Base-by-base conservation (phyloP, 2,329 filamentous ascomycete species). In the Colletotrichum godetiae region DNA sequence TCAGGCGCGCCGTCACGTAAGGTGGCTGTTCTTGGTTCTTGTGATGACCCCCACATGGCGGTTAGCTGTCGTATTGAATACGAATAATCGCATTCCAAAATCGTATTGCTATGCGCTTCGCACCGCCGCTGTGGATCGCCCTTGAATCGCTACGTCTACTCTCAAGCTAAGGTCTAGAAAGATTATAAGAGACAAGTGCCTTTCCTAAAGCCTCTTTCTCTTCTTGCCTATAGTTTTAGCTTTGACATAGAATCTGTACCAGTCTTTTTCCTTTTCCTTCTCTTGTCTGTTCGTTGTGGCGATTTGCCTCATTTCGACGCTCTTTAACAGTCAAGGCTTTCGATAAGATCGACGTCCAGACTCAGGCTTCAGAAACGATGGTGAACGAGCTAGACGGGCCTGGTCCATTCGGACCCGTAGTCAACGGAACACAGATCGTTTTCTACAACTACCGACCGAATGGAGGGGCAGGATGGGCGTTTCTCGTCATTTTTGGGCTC, bases 371-470 rank as follows among this genome's bases (percentile, higher is more conserved):
- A 5, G n/a, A 15, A 19, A 42, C 12, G 8, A 72, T 72, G 64
- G 49, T 72, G n/a, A 72, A 72, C 52, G 68, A 59, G 33, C 33
- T 59, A 0, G n/a, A 68, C 19, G 57, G 64, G 4, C 27, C 31
- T 7, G 64, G 64, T 2, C 69, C 65, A 5, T 74, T 73, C n/a
- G 73, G 73, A 0, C 73, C 73, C 0, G 63, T 74, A 4, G 73
- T 74, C 0, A 74, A 74, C 3, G 69, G 69, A 1, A 73, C 69
- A 0, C 69, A 74, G 7, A 73, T 69, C 1, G 61, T 74, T 0
- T 75, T 75, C 19, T 74, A 73, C 22, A 58, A 62, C 7, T 68
- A 74, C 13, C n/a, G 53, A 19, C 70, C 73, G 1, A 67, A 57
- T 15, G 53, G 31, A n/a, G 52, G 27, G 2, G 73, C 73, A 1